Conservation (phyloP, 345 rosid genomes). For the Populus tremula region DNA sequence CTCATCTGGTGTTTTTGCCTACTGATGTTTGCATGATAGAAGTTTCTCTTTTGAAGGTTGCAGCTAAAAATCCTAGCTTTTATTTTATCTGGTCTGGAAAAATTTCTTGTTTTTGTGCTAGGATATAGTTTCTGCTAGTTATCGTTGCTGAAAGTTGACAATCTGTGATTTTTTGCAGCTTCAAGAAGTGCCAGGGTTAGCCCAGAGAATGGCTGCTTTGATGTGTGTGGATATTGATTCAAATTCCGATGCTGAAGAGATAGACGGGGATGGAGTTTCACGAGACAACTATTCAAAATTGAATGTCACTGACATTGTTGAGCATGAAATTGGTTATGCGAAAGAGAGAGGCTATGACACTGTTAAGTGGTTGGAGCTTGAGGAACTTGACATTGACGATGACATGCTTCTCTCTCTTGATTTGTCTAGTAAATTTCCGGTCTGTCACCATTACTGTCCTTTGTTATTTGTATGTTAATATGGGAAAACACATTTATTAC, state of each 20-base stretch:
- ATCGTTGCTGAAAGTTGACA: not conserved
- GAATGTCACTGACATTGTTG: constrained; percentile 45
- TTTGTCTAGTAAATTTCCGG: constrained; percentile 63
- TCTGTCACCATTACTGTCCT: constrained; percentile 10
- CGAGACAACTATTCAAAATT: constrained; percentile 26
- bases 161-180: constrained; percentile 50
- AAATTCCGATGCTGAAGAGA: constrained; percentile 35
- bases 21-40: not conserved
- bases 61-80: not conserved
- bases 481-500: not conserved
- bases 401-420: constrained; percentile 52
- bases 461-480: not conserved
- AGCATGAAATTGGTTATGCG: constrained; percentile 49
- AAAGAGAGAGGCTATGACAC: constrained; percentile 43
- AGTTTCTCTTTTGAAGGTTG: not conserved
- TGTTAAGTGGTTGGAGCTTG: constrained; percentile 85
- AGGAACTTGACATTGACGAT: constrained; percentile 64
- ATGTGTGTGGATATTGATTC: constrained; percentile 72
- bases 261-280: constrained; percentile 23
- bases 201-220: constrained; percentile 83
- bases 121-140: not conserved
- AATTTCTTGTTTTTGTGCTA: not conserved
- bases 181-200: constrained; percentile 80
- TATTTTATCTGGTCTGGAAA: not conserved
- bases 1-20: not conserved